Percentiles rank a stretch among this genome's conserved stretches.
Conservation (phyloP, 768 basidiomycete genomes). For the Paxillus ammoniavirescens region DNA sequence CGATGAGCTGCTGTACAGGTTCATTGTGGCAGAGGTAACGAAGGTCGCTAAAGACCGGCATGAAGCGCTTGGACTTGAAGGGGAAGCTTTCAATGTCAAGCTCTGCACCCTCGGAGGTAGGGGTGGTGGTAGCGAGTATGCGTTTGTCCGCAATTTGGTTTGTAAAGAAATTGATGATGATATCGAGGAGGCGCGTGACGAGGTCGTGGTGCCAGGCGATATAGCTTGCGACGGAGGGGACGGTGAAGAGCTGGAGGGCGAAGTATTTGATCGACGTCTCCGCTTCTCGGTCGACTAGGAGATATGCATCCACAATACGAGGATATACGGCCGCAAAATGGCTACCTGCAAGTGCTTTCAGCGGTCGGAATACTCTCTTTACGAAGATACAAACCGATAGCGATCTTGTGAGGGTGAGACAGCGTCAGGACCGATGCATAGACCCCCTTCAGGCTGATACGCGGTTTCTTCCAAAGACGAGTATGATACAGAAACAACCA, state of each 20-base stretch:
- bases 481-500: constrained; percentile 81
- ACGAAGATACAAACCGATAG: constrained; percentile 58
- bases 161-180: constrained; percentile 91
- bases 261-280: constrained; percentile 96
- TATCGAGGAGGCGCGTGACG: constrained; percentile 71
- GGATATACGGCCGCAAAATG: constrained; percentile 86
- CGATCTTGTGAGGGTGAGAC: constrained; percentile 71
- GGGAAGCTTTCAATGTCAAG: constrained; percentile 83
- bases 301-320: constrained; percentile 84
- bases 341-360: constrained; percentile 50
- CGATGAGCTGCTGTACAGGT: constrained; percentile 78
- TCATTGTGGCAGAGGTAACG: constrained; percentile 81
- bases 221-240: constrained; percentile 79
- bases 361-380: neutral
- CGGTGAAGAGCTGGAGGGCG: constrained; percentile 89
- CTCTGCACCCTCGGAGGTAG: constrained; percentile 23
- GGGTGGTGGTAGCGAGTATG: constrained; percentile 39
- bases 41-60: constrained; percentile 91
- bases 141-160: constrained; percentile 79
- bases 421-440: constrained; percentile 74
- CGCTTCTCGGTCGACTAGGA: constrained; percentile 89
- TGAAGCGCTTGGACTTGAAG: constrained; percentile 94
- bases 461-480: constrained; percentile 80
- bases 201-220: constrained; percentile 74
- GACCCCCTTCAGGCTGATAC: constrained; percentile 78